Evolutionary conservation across 1,284 basidiomycete genomes (phyloP).

Genomic region (Microbotryomycetes sp.): DNA sequence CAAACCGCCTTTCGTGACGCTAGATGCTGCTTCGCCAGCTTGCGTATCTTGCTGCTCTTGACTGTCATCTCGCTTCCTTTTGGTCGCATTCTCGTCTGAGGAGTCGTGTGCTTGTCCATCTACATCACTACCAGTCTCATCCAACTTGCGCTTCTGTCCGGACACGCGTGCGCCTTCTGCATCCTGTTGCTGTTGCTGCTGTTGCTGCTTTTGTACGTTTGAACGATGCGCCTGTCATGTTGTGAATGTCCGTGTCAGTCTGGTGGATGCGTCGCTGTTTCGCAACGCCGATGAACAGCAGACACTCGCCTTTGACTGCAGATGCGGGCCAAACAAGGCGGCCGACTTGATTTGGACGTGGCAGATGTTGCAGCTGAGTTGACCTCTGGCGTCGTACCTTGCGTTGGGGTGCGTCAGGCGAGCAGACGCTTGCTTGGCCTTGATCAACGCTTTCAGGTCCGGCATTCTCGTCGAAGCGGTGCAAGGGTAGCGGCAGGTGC

Average conservation of each 20-base stretch:
- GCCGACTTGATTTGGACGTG: conserved; percentile 58
- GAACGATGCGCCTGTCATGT: conserved; percentile 45
- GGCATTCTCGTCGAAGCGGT: conserved; percentile 5
- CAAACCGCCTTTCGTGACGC: conserved; percentile 41
- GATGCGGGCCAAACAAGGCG: conserved; percentile 73
- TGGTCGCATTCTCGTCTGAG: too few species aligned
- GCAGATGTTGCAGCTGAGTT: conserved; percentile 63
- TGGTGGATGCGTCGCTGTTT: too few species aligned
- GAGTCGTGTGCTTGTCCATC: too few species aligned
- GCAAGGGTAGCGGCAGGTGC: neutral
- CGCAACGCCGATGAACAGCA: conserved; percentile 52
- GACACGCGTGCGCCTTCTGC: neutral
- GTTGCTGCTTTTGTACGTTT: conserved; percentile 20
- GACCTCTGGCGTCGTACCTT: conserved; percentile 55
- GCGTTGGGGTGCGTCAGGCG: conserved; percentile 64
- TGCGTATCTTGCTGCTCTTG: neutral
- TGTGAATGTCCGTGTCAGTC: conserved; percentile 37
- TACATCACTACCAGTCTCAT: too few species aligned
- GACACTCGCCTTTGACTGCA: conserved; percentile 57
- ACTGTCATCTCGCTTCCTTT: neutral
- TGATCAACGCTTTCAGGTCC: conserved; percentile 22
- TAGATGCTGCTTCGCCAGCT: neutral
- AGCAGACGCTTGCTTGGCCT: conserved; percentile 8
- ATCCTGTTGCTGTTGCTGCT: conserved; percentile 9
- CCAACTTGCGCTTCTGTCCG: too few species aligned